phyloP scores from a whole-genome alignment of 2,329 filamentous ascomycete species.

The Tolypocladium inflatum region DNA sequence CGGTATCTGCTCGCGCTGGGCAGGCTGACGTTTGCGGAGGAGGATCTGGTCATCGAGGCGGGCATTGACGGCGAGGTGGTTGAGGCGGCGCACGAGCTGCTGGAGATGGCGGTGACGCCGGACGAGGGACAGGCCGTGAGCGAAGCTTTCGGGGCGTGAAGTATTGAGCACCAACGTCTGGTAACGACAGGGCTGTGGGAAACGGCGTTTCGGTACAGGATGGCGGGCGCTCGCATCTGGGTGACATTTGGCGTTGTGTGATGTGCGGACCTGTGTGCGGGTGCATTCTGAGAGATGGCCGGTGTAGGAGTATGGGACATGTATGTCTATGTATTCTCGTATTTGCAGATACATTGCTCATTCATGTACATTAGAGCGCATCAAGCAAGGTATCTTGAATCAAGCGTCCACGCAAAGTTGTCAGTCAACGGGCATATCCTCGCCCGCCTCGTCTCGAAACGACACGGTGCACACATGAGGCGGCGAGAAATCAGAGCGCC shows the following conservation, averaged over 20 bases:
- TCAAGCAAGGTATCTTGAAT: no score
- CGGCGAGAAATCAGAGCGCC: no score
- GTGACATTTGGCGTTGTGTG: not conserved
- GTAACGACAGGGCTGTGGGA: not conserved
- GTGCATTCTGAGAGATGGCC: not conserved
- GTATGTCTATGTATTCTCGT: not conserved
- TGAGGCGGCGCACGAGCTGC: slow-evolving; percentile 70
- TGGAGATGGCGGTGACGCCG: slow-evolving; percentile 73
- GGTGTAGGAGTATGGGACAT: not conserved
- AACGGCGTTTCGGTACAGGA: not conserved
- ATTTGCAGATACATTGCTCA: not conserved
- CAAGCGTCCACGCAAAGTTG: no score
- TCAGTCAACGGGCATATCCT: no score
- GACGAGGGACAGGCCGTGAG: slow-evolving; percentile 47
- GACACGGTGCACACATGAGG: no score
- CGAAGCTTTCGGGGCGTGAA: slow-evolving; percentile 29
- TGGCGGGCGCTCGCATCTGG: not conserved
- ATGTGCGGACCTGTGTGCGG: not conserved
- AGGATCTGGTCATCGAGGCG: slow-evolving; percentile 67
- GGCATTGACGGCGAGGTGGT: slow-evolving; percentile 70
- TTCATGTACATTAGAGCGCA: not conserved
- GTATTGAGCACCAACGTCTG: not conserved
- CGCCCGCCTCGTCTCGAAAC: no score
- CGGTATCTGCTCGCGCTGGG: slow-evolving; percentile 76
- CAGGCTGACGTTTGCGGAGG: slow-evolving; percentile 72